phyloP scores from a whole-genome alignment of 208 protist species.

The Crithidia thermophila region DNA sequence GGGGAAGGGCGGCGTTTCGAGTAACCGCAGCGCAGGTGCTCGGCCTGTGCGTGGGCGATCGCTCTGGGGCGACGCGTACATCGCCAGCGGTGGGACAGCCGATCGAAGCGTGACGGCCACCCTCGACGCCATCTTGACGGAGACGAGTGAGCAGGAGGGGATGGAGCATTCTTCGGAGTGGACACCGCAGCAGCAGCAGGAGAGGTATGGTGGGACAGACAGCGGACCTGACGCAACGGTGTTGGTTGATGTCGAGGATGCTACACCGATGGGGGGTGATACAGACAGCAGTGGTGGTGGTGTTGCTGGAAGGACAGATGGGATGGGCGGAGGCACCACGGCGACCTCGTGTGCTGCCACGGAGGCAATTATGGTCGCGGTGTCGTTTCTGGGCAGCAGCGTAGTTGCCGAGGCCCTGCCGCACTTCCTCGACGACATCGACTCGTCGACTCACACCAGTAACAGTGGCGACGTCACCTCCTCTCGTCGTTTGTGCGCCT shows the following conservation, averaged over 20 bases:
- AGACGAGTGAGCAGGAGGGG: neutral
- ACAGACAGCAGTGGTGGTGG: too few relatives aligned
- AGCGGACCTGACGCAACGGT: too few relatives aligned
- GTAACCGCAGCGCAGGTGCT: neutral
- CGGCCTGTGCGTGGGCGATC: constrained; percentile 1
- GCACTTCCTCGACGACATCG: too few relatives aligned
- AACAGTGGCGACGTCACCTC: too few relatives aligned
- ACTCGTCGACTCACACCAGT: too few relatives aligned
- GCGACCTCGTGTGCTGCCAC: constrained; percentile 17
- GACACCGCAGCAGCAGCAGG: too few relatives aligned
- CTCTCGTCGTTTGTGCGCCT: too few relatives aligned
- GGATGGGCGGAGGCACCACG: neutral
- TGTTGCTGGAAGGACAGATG: too few relatives aligned
- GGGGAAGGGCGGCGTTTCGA: neutral
- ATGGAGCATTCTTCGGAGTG: too few relatives aligned
- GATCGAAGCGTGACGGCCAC: constrained; percentile 1
- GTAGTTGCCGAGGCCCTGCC: constrained; percentile 13
- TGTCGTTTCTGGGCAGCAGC: constrained; percentile 22
- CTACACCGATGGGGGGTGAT: too few relatives aligned
- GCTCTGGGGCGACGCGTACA: constrained; percentile 4
- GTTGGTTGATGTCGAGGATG: too few relatives aligned
- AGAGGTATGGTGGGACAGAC: too few relatives aligned
- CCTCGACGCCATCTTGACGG: neutral
- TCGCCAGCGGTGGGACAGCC: neutral
- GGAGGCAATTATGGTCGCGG: constrained; percentile 25